A percentile compares a stretch with the other conserved stretches of the same genome.
phyloP scores from a whole-genome alignment of 163 green algal genomes.

The Trebouxiophyceae sp. region DNA sequence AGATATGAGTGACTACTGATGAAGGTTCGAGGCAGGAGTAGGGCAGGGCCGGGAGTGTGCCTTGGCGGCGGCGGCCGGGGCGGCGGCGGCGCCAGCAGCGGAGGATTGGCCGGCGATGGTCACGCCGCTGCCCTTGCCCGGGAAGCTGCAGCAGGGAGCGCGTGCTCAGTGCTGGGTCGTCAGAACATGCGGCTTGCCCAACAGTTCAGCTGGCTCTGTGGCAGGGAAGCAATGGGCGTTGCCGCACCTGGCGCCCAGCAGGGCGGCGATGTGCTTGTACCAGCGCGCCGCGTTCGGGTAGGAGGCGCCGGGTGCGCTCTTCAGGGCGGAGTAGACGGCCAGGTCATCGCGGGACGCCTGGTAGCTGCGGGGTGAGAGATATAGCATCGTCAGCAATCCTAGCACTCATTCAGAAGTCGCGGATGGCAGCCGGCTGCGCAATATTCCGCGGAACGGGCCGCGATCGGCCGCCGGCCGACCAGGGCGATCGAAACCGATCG shows the following conservation, averaged over 20 bases:
- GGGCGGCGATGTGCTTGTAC: conserved; percentile 53
- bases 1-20: background rate
- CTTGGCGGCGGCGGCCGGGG: conserved; percentile 1
- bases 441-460: too few species aligned
- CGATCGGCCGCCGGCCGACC: too few species aligned
- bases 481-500: too few species aligned
- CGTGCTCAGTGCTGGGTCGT: background rate
- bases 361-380: too few species aligned
- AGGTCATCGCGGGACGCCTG: conserved; percentile 56
- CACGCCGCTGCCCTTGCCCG: conserved; percentile 29
- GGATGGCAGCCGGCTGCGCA: too few species aligned
- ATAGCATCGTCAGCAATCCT: too few species aligned
- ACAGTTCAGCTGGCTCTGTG: background rate
- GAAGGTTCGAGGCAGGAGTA: too few species aligned
- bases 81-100: conserved; percentile 5
- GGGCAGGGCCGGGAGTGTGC: background rate
- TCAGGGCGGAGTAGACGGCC: conserved; percentile 39
- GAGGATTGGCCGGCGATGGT: conserved; percentile 20
- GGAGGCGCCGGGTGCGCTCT: conserved; percentile 19
- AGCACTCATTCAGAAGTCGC: too few species aligned
- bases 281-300: conserved; percentile 41
- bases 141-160: conserved; percentile 20
- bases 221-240: background rate
- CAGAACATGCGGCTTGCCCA: background rate
- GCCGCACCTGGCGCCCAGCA: conserved; percentile 33